phyloP scores from a whole-genome alignment of 805 yeast genomes.

The Schwanniomyces occidentalis region DNA sequence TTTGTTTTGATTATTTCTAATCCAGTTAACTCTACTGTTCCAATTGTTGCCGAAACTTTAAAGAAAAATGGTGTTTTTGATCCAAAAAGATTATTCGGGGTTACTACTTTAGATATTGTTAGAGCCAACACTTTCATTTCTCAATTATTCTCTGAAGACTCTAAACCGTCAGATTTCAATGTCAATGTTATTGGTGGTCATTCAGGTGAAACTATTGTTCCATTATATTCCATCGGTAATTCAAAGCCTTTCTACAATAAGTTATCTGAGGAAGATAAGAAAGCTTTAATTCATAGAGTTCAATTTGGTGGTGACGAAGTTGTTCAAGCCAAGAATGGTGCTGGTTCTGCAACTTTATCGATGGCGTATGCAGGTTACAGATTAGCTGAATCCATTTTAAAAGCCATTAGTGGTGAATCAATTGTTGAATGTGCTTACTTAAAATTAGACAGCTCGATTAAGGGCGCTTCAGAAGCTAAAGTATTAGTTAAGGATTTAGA shows the following conservation, averaged over 20 bases:
- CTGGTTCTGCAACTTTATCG: slow-evolving; percentile 81
- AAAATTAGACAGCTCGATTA: slow-evolving; percentile 48
- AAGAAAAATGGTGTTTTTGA: slow-evolving; percentile 66
- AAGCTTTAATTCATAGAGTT: slow-evolving; percentile 78
- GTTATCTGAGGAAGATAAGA: slow-evolving; percentile 60
- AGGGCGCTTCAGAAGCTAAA: slow-evolving; percentile 53
- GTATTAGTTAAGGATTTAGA: slow-evolving; percentile 44
- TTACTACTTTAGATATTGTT: slow-evolving; percentile 84
- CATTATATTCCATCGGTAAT: slow-evolving; percentile 59
- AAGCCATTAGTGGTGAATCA: slow-evolving; percentile 41
- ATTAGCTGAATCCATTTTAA: slow-evolving; percentile 66
- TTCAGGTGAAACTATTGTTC: slow-evolving; percentile 93
- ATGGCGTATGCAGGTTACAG: slow-evolving; percentile 87
- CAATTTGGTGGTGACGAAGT: slow-evolving; percentile 94
- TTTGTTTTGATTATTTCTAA: slow-evolving; percentile 82
- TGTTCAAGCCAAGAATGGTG: slow-evolving; percentile 81
- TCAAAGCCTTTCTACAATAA: slow-evolving; percentile 35
- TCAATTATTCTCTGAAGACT: slow-evolving; percentile 45
- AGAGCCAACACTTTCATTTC: slow-evolving; percentile 83
- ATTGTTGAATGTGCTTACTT: slow-evolving; percentile 53
- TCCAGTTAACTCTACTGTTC: slow-evolving; percentile 93
- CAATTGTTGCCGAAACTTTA: slow-evolving; percentile 80
- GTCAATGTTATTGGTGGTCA: slow-evolving; percentile 91
- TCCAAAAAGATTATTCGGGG: slow-evolving; percentile 78
- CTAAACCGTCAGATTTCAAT: slow-evolving; percentile 53